Base-by-base conservation (phyloP, 2,329 filamentous ascomycete species). In the Pseudocercospora ulei region DNA sequence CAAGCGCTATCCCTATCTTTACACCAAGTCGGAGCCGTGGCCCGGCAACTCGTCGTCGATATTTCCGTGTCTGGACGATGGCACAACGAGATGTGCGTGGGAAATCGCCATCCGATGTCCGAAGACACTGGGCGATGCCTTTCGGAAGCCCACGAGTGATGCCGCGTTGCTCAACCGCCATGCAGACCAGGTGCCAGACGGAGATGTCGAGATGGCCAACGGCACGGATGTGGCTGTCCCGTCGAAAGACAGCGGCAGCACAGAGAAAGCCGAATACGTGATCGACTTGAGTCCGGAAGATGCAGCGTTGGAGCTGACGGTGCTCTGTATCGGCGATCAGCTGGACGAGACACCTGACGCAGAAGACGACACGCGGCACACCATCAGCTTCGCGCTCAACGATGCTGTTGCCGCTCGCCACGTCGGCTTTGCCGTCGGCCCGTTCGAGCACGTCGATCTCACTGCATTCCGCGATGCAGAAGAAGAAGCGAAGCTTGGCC, bases 11-110 rank as follows among this genome's bases (percentile, higher is more conserved):
- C 86, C 90, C 0, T 88, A 98, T 64, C 78, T 83, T 33, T 98
- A 93, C 60, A 93, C 88, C 0, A 80, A 79, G 25, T 86, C 88
- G 55, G 82, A 80, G 2, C 67, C 80, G 26, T 79, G 82, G 45
- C 76, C 85, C 0, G 86, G 87, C 18, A 79, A 77, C 11, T 79
- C 85, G 1, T 88, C 79, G 30, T 87, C 80, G 51, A 76, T 96
- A 16, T 98, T 98, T 54, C 90, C 90, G 0, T 96, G 90, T 59
- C 72, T 96, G 36, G 90, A 98, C 58, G 82, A 93, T 56, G 75
- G 81, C 14, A 77, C 78, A 20, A 79, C 82, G 41, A 75, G 85
- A 39, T 88, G 80, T 55, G 78, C 79, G 7, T 98, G 90, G 83
- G 84, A 86, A 41, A 72, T 98, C 34, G 83, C 82, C 1, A 79